phyloP scores from a whole-genome alignment of 2,329 filamentous ascomycete species.

The Pseudogymnoascus sp. region DNA sequence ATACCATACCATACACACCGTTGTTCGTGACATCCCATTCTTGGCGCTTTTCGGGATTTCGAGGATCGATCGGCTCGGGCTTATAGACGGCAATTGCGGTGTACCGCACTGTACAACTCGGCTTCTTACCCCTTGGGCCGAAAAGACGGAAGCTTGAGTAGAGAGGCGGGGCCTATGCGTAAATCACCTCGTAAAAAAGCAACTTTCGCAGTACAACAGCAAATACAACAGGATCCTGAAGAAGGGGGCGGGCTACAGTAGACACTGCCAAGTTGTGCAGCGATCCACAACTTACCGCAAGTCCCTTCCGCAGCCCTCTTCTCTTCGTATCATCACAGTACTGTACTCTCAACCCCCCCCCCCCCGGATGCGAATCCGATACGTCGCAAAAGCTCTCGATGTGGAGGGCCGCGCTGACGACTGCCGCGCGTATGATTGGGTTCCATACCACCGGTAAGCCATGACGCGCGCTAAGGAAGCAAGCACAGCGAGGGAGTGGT shows the following conservation, averaged over 20 bases:
- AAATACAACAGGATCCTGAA: constrained; percentile 4
- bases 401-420: background rate
- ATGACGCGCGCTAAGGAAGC: background rate
- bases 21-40: background rate
- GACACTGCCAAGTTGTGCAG: constrained; percentile 2
- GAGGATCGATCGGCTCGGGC: background rate
- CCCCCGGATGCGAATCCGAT: background rate
- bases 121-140: background rate
- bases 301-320: background rate
- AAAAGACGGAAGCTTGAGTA: background rate
- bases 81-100: background rate
- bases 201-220: background rate
- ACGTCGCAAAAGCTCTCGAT: background rate
- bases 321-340: background rate
- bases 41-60: background rate
- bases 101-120: background rate
- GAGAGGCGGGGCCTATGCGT: background rate
- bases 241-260: background rate
- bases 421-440: background rate
- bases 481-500: background rate
- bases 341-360: background rate
- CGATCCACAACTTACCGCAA: background rate
- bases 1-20: background rate
- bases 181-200: background rate
- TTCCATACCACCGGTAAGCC: background rate